These are phyloP conservation scores for Xylaria telfairii DNA, from an alignment of 495 filamentous ascomycete species.

Conservation along the genomic window DNA sequence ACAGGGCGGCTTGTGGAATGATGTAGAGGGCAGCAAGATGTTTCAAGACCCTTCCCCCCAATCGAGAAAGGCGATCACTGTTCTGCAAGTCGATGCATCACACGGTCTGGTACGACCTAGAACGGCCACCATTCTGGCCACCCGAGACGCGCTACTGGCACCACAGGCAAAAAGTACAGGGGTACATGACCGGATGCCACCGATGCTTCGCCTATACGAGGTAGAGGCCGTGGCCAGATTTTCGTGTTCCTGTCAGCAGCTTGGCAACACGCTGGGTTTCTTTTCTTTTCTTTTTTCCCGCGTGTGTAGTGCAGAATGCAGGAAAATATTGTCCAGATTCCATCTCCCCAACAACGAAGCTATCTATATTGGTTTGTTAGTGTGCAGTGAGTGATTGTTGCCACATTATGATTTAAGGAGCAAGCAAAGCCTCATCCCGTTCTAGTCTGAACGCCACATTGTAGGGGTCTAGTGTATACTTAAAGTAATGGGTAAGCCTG, in stretches of 20 bases:
- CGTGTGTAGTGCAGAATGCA: not conserved
- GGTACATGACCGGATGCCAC: slow-evolving; percentile 18
- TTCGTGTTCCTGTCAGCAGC: slow-evolving; percentile 19
- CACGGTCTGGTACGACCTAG: slow-evolving; percentile 14
- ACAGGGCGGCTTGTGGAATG: slow-evolving; percentile 14
- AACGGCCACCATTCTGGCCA: not conserved
- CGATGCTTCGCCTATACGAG: slow-evolving; percentile 20
- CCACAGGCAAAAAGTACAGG: not conserved
- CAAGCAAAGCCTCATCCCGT: not conserved
- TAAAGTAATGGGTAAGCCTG: not conserved
- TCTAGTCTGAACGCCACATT: not conserved
- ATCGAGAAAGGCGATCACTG: slow-evolving; percentile 9
- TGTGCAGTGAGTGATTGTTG: not conserved
- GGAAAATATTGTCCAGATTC: not conserved
- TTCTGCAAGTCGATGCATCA: slow-evolving; percentile 13
- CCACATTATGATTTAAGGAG: not conserved
- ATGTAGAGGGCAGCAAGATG: slow-evolving; percentile 1
- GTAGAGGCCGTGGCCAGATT: not conserved
- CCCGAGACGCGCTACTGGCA: slow-evolving; percentile 10
- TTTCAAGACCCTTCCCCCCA: not conserved
- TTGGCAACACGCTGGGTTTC: slow-evolving; percentile 8
- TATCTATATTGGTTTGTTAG: not conserved
- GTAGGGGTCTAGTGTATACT: not conserved
- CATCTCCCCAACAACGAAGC: not conserved
- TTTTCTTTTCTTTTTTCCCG: slow-evolving; percentile 13